Evolutionary conservation across 202 grass and related monocot species (phyloP).

Genomic region (Schoenoplectus triqueter): DNA sequence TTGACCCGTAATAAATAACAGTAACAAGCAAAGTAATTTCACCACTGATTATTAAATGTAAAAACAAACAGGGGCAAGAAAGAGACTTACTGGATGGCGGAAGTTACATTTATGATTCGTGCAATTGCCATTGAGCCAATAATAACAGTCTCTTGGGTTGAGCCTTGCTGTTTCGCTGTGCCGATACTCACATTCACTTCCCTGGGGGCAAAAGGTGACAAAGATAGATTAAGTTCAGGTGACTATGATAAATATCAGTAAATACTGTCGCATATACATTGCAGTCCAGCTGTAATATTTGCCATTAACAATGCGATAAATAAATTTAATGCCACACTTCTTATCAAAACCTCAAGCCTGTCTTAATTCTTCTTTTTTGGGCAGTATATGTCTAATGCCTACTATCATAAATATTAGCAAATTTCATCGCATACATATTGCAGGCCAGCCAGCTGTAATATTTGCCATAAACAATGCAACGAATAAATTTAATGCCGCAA

Average conservation of each 20-base stretch:
- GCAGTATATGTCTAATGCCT: no score
- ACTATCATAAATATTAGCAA: conserved; percentile 13
- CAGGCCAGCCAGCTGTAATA: neutral
- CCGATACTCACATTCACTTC: conserved; percentile 89
- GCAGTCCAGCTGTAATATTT: conserved; percentile 9
- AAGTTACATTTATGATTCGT: conserved; percentile 84
- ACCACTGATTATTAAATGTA: conserved; percentile 13
- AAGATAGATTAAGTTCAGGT: neutral
- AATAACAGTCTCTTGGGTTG: conserved; percentile 92
- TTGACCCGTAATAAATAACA: conserved; percentile 34
- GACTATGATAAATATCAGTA: conserved; percentile 12
- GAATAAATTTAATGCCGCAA: neutral
- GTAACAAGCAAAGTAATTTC: conserved; percentile 20
- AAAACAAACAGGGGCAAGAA: conserved; percentile 15
- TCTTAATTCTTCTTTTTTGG: neutral
- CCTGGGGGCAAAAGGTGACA: conserved; percentile 48
- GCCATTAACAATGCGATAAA: neutral
- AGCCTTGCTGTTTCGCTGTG: conserved; percentile 80
- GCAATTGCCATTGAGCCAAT: conserved; percentile 87
- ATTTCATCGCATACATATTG: conserved; percentile 13
- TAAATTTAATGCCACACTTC: neutral
- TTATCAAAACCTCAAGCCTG: neutral
- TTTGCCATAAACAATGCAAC: conserved; percentile 5
- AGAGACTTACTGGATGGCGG: conserved; percentile 67
- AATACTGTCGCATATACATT: conserved; percentile 17